A percentile compares a stretch with the other conserved stretches of the same genome.
Conservation (phyloP, 2,329 filamentous ascomycete species). For the Cladosporium velox region DNA sequence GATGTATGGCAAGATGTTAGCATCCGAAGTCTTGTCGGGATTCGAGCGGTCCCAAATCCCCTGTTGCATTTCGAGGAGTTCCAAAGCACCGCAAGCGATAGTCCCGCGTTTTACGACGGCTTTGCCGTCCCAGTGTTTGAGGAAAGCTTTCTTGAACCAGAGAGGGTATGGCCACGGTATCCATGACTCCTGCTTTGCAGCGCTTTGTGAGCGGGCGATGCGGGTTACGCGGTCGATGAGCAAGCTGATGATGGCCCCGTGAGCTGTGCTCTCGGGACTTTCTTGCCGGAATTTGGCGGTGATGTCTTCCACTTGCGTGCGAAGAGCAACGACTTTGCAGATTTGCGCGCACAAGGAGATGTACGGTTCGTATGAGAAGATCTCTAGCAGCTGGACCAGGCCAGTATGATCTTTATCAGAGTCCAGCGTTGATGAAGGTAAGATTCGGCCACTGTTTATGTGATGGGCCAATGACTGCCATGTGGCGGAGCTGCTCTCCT, state of each 20-base stretch:
- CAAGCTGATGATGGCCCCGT: not conserved
- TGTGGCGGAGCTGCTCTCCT: not conserved
- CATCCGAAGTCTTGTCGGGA: conserved; percentile 8
- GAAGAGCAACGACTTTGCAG: conserved; percentile 12
- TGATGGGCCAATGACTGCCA: conserved; percentile 9
- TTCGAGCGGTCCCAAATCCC: conserved; percentile 11
- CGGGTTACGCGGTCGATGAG: conserved; percentile 3
- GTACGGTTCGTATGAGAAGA: not conserved
- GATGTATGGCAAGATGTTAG: conserved; percentile 58
- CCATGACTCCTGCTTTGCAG: conserved; percentile 11
- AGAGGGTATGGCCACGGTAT: conserved; percentile 50
- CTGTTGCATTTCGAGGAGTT: conserved; percentile 67
- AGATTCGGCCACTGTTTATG: not conserved
- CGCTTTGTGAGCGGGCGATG: not conserved
- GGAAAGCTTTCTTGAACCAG: conserved; percentile 72
- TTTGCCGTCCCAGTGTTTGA: conserved; percentile 79
- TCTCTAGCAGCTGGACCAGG: not conserved
- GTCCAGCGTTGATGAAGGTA: not conserved
- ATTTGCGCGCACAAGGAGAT: conserved; percentile 5
- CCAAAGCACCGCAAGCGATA: conserved; percentile 74
- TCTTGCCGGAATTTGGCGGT: conserved; percentile 30
- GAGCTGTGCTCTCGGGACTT: too few relatives aligned
- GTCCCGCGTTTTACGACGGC: conserved; percentile 69
- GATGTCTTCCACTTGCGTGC: conserved; percentile 17
- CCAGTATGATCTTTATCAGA: not conserved